Percentiles rank a stretch among this genome's conserved stretches.
These are phyloP conservation scores for Phytophthora hibernalis DNA, from an alignment of 352 stramenopile species.

Conservation along the genomic window DNA sequence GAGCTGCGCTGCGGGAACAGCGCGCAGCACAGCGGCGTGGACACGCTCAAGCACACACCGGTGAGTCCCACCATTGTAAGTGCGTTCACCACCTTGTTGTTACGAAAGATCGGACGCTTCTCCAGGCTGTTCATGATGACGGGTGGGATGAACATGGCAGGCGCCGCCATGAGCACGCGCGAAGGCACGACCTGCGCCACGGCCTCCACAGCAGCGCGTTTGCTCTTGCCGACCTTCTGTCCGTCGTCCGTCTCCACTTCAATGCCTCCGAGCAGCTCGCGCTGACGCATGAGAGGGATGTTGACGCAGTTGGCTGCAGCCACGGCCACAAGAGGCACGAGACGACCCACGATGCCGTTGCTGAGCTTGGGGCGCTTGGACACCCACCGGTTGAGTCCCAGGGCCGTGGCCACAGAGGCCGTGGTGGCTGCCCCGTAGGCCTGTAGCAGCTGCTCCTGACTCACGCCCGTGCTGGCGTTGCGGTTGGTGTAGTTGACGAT, in stretches of 20 bases:
- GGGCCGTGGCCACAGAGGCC: constrained; percentile 82
- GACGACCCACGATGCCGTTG: constrained; percentile 65
- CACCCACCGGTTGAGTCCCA: constrained; percentile 82
- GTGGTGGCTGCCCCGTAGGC: constrained; percentile 81
- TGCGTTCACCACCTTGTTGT: constrained; percentile 71
- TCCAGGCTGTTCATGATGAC: constrained; percentile 88
- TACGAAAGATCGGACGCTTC: constrained; percentile 59
- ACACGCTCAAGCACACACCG: constrained; percentile 75
- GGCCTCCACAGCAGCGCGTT: constrained; percentile 73
- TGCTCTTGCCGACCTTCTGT: constrained; percentile 73
- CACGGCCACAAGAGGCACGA: constrained; percentile 87
- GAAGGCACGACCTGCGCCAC: constrained; percentile 87
- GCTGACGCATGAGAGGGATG: constrained; percentile 91
- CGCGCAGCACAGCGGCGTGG: constrained; percentile 81
- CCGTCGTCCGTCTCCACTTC: constrained; percentile 75
- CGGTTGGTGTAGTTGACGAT: constrained; percentile 95
- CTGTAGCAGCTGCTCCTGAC: constrained; percentile 77
- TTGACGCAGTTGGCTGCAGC: constrained; percentile 91
- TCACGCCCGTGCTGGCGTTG: constrained; percentile 89
- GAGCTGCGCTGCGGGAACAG: constrained; percentile 86
- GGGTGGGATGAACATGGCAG: constrained; percentile 86
- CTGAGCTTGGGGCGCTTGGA: constrained; percentile 63
- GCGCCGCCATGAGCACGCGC: constrained; percentile 86
- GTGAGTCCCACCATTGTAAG: constrained; percentile 78
- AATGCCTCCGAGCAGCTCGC: constrained; percentile 86